phyloP scores from a whole-genome alignment of 78 protist genomes.

The Cavenderia fasciculata region DNA sequence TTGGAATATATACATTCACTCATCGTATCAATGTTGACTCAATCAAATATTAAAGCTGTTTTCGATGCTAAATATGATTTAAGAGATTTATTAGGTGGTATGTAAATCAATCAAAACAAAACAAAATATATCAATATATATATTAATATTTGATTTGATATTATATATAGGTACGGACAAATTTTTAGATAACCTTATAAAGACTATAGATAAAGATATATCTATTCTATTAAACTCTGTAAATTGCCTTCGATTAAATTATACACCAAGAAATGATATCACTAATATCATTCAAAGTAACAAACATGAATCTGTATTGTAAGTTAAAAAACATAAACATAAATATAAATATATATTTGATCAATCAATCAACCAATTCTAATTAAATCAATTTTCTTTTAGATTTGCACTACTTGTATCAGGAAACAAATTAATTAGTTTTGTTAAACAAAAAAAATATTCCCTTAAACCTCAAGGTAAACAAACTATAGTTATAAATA shows the following conservation, averaged over 20 bases:
- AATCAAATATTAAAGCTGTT: constrained; percentile 48
- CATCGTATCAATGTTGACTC: constrained; percentile 57
- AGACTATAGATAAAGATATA: constrained; percentile 21
- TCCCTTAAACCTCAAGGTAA: constrained; percentile 55
- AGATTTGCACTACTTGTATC: constrained; percentile 60
- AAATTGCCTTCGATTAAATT: constrained; percentile 49
- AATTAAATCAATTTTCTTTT: no score
- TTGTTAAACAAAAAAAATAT: constrained; percentile 71
- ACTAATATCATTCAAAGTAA: constrained; percentile 38
- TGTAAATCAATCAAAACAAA: not conserved
- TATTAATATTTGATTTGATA: not conserved
- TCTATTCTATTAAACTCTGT: constrained; percentile 63
- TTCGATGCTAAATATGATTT: constrained; percentile 72
- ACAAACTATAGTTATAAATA: not conserved
- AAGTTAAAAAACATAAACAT: not conserved
- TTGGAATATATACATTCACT: constrained; percentile 49
- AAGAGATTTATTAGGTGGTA: constrained; percentile 68
- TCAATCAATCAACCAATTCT: no score
- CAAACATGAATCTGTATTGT: constrained; percentile 53
- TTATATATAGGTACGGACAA: constrained; percentile 15
- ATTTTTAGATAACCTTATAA: constrained; percentile 36
- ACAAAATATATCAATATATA: not conserved
- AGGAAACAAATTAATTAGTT: constrained; percentile 69
- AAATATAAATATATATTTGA: not conserved
- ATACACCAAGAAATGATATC: constrained; percentile 22